Evolutionary conservation across 2,329 filamentous ascomycete genomes (phyloP), one percentile per base, ranked within the genome.

Genomic region (Didymella pinodella): DNA sequence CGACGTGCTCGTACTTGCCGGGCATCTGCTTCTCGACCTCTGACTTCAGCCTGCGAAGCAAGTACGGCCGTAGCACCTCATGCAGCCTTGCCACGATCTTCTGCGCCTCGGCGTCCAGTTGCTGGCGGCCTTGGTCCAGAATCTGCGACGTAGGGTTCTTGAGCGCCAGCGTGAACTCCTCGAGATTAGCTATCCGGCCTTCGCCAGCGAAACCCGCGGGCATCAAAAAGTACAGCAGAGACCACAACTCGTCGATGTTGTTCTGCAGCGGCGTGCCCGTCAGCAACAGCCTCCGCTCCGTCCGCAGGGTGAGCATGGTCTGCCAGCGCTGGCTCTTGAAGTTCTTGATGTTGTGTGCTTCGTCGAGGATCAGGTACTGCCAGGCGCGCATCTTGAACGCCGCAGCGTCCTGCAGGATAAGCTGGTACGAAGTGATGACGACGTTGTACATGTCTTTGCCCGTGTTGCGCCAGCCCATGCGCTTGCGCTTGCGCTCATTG

Each of bases 1-100:
- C 91, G 20, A 99, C 93, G 72, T 97, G 93, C 76, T 99, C 96
- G 72, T 97, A 97, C 76, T 99, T 99, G 61, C 88, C 93, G 0
- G 96, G 95, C 91, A 99, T 97, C 75, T 99, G 95, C 80, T 98
- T 97, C 80, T 99, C 96, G 6, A 99, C 95, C 72, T 99, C 95
- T 44, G 92, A 91, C 79, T 99, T 99, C 57, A 99, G 81, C 55
- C 95, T 88, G 50, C 95, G 89, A 7, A 99, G 84, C 11, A 99
- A 85, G 72, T 97, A 98, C 0, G 95, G 95, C 2, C 96, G 88
- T 10, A 99, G 83, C 22, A 98, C 92, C 66, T 96, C 93, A 80
- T 99, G 96, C 4, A 99, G 85, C 75, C 98, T 96, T 45, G 88
- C 88, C 64, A 99, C 96, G 65, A 97, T 93, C 57, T 90, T 90